A percentile compares a stretch with the other conserved stretches of the same genome.
Evolutionary conservation across 306 rosid genomes (phyloP).

Genomic region (Quercus dentata): DNA sequence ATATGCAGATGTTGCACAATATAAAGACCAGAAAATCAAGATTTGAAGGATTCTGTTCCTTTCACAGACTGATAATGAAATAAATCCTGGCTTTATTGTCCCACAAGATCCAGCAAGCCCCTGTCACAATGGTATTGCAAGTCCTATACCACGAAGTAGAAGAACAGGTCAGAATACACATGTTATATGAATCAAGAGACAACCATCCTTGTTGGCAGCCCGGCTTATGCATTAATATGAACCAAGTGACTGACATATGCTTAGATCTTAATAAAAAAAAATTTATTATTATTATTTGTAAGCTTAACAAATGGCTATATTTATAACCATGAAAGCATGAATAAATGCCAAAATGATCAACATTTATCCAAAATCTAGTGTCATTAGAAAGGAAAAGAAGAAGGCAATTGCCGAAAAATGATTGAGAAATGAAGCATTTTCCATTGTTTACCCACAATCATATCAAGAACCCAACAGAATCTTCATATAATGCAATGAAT

Average conservation of each 20-base stretch:
- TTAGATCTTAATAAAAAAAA: neutral
- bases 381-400: no score
- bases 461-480: neutral
- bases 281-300: no score
- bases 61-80: slow-evolving; percentile 30
- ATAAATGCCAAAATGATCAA: no score
- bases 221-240: neutral
- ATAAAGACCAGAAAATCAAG: slow-evolving; percentile 36
- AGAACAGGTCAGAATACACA: slow-evolving; percentile 47
- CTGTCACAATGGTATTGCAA: slow-evolving; percentile 85
- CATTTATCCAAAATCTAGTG: no score
- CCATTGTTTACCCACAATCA: neutral
- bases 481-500: neutral
- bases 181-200: slow-evolving; percentile 19
- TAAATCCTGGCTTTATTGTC: slow-evolving; percentile 35
- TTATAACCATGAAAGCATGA: neutral
- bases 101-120: slow-evolving; percentile 48
- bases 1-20: slow-evolving; percentile 25
- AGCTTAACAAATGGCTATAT: neutral
- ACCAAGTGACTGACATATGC: neutral
- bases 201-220: slow-evolving; percentile 13
- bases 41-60: slow-evolving; percentile 25
- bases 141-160: slow-evolving; percentile 64
- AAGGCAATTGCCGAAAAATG: no score
- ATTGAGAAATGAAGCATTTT: neutral